Evolutionary conservation across 768 basidiomycete species (phyloP).

Genomic region (Tricholoma sp.): DNA sequence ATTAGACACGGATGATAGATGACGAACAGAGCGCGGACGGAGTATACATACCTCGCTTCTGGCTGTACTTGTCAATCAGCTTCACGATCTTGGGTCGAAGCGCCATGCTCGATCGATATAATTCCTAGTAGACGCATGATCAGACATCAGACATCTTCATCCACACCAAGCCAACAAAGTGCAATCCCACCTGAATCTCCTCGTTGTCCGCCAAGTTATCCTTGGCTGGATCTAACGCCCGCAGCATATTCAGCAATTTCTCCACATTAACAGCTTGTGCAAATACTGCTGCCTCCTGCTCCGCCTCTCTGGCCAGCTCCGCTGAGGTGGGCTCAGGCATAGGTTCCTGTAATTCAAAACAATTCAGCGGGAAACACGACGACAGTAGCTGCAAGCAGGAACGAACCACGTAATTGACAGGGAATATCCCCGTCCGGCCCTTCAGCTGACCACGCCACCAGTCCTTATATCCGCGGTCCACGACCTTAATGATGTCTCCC

Average conservation of each 20-base stretch:
- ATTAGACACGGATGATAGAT: background rate
- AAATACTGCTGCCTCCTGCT: conserved; percentile 87
- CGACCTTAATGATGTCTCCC: conserved; percentile 92
- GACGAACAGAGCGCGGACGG: conserved; percentile 20
- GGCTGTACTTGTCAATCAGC: conserved; percentile 94
- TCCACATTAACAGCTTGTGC: conserved; percentile 84
- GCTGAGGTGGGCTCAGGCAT: conserved; percentile 77
- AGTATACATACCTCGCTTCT: conserved; percentile 60
- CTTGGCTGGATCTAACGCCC: conserved; percentile 65
- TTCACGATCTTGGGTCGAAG: conserved; percentile 94
- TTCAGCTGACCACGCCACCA: conserved; percentile 96
- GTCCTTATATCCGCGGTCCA: conserved; percentile 90
- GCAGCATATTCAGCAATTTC: conserved; percentile 67
- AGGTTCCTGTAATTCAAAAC: conserved; percentile 52
- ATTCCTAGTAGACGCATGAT: conserved; percentile 45
- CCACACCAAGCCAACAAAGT: conserved; percentile 1
- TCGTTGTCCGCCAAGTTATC: conserved; percentile 89
- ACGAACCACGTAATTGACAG: conserved; percentile 91
- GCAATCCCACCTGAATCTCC: conserved; percentile 64
- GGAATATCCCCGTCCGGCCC: conserved; percentile 92
- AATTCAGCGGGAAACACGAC: background rate
- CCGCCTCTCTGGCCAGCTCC: conserved; percentile 77
- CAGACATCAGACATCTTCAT: background rate
- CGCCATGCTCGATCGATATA: conserved; percentile 87
- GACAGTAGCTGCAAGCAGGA: conserved; percentile 2